Evolutionary conservation across 768 basidiomycete genomes (phyloP).

Genomic region (Leccinum subgranulosum): DNA sequence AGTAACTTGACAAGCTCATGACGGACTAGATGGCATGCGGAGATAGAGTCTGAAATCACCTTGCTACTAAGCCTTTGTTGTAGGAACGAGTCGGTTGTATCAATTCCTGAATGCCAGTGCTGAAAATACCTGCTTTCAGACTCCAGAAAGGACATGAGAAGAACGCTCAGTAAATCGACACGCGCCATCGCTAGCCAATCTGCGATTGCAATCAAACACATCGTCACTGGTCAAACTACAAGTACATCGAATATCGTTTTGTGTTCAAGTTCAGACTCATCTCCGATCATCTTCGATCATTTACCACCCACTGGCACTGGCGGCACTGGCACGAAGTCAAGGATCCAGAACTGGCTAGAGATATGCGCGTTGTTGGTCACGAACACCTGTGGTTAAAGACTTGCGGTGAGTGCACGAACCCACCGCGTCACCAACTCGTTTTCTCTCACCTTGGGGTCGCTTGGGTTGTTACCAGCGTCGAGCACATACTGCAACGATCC

Average conservation of each 20-base stretch:
- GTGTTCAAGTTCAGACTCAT: neutral
- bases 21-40: too few species aligned
- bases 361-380: conserved; percentile 1
- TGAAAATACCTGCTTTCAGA: neutral
- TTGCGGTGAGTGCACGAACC: neutral
- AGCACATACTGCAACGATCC: neutral
- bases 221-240: neutral
- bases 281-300: neutral
- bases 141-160: neutral
- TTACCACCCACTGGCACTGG: too few species aligned
- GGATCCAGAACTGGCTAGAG: neutral
- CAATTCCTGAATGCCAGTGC: neutral
- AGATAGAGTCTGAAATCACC: too few species aligned
- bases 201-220: neutral
- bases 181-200: too few species aligned
- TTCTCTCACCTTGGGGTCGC: neutral
- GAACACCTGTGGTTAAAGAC: neutral
- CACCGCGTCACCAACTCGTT: neutral
- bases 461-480: neutral
- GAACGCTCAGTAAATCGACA: neutral
- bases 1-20: too few species aligned
- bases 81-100: too few species aligned
- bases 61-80: too few species aligned
- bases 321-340: neutral
- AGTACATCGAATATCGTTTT: neutral